Evolutionary conservation across 2,329 filamentous ascomycete genomes (phyloP).

Genomic region (Tolypocladium tropicale): DNA sequence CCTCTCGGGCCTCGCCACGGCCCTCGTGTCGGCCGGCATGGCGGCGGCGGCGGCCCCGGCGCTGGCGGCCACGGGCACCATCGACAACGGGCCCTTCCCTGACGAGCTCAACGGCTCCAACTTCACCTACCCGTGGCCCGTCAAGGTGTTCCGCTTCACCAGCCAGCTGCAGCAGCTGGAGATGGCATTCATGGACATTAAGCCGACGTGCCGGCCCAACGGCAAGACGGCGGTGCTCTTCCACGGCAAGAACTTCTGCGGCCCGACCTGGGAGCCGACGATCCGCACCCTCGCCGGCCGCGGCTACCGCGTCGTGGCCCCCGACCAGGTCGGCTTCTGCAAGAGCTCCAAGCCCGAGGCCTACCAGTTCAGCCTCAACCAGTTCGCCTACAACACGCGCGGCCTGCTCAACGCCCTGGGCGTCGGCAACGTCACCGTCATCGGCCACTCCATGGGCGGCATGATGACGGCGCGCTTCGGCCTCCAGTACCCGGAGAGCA

Average conservation of each 20-base stretch:
- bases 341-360: slow-evolving; percentile 40
- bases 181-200: slow-evolving; percentile 47
- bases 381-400: slow-evolving; percentile 40
- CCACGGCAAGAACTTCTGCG: slow-evolving; percentile 48
- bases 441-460: slow-evolving; percentile 45
- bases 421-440: slow-evolving; percentile 32
- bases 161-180: slow-evolving; percentile 37
- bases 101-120: slow-evolving; percentile 37
- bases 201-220: slow-evolving; percentile 21
- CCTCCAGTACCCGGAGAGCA: slow-evolving; percentile 35
- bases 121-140: slow-evolving; percentile 41
- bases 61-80: slow-evolving; percentile 13
- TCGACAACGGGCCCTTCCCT: slow-evolving; percentile 25
- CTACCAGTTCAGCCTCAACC: slow-evolving; percentile 43
- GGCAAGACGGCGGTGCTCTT: slow-evolving; percentile 36
- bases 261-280: slow-evolving; percentile 39
- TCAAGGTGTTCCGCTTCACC: slow-evolving; percentile 35
- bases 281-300: slow-evolving; percentile 26
- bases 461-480: slow-evolving; percentile 42
- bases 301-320: slow-evolving; percentile 42
- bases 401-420: slow-evolving; percentile 32
- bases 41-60: slow-evolving; percentile 7
- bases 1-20: slow-evolving; percentile 7
- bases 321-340: slow-evolving; percentile 48
- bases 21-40: slow-evolving; percentile 8